Evolutionary conservation across 2,329 filamentous ascomycete species (phyloP).

Genomic region (Fulvia fulva): DNA sequence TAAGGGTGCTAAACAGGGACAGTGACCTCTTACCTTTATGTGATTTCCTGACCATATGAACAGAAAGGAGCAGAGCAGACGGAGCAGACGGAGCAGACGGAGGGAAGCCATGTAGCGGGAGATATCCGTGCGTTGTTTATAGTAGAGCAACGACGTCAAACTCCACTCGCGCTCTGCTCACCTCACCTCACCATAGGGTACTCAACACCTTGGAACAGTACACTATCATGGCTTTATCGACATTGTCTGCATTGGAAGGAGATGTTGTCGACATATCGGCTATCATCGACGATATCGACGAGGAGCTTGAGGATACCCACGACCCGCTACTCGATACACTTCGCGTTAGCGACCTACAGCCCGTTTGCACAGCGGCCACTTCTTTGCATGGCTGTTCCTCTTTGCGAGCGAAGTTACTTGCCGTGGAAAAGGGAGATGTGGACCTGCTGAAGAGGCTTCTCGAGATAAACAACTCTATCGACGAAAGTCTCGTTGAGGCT

Average conservation of each 20-base stretch:
- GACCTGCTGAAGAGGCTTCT: neutral
- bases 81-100: neutral
- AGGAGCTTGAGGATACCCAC: neutral
- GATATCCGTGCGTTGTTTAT: neutral
- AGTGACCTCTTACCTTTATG: too few relatives aligned
- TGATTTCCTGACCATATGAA: too few relatives aligned
- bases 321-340: neutral
- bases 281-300: neutral
- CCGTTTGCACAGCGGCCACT: neutral
- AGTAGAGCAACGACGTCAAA: neutral
- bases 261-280: constrained; percentile 1
- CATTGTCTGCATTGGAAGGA: neutral
- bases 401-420: neutral
- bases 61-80: too few relatives aligned
- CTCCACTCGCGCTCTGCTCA: neutral
- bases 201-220: neutral
- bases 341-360: neutral
- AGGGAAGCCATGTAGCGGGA: too few relatives aligned
- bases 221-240: neutral
- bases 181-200: too few relatives aligned
- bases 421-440: neutral
- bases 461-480: neutral
- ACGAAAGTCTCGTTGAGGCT: neutral
- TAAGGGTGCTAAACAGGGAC: too few relatives aligned
- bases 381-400: neutral